Percentiles rank a stretch among this genome's conserved stretches.
phyloP scores from a whole-genome alignment of 2,329 filamentous ascomycete genomes.

The Pezicula radicicola region DNA sequence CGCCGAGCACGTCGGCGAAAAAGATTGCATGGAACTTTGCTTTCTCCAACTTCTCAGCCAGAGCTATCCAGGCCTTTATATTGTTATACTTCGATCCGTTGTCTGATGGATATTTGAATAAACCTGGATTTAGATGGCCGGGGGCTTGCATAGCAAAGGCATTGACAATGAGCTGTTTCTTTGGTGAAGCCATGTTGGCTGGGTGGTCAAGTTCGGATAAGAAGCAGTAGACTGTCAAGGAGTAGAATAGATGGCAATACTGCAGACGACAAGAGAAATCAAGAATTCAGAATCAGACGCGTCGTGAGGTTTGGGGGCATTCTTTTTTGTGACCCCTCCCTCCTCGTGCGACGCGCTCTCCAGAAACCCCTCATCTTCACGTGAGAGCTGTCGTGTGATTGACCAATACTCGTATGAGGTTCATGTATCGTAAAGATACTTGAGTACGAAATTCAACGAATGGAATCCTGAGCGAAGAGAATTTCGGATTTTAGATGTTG shows the following conservation, averaged over 20 bases:
- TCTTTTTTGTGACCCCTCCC: no score
- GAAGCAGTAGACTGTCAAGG: no score
- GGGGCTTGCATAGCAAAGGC: conserved; percentile 47
- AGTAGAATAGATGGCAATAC: no score
- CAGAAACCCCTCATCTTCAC: not conserved
- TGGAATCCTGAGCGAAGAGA: not conserved
- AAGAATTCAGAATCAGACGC: no score
- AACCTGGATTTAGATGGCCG: conserved; percentile 51
- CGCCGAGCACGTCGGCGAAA: conserved; percentile 64
- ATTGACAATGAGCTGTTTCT: conserved; percentile 46
- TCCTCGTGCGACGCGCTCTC: not conserved
- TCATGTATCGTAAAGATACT: no score
- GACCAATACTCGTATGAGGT: not conserved
- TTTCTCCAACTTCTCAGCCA: conserved; percentile 57
- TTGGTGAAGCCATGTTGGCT: conserved; percentile 16
- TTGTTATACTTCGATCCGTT: conserved; percentile 59
- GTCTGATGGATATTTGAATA: conserved; percentile 64
- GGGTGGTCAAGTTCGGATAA: no score
- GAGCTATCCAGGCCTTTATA: conserved; percentile 56
- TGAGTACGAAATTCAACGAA: no score
- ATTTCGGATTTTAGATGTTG: not conserved
- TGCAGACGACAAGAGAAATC: no score
- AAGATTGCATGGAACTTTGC: conserved; percentile 66
- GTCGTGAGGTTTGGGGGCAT: no score
- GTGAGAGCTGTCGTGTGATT: not conserved